phyloP scores from a whole-genome alignment of 2,329 filamentous ascomycete species.

The Hypoxylon rubiginosum region DNA sequence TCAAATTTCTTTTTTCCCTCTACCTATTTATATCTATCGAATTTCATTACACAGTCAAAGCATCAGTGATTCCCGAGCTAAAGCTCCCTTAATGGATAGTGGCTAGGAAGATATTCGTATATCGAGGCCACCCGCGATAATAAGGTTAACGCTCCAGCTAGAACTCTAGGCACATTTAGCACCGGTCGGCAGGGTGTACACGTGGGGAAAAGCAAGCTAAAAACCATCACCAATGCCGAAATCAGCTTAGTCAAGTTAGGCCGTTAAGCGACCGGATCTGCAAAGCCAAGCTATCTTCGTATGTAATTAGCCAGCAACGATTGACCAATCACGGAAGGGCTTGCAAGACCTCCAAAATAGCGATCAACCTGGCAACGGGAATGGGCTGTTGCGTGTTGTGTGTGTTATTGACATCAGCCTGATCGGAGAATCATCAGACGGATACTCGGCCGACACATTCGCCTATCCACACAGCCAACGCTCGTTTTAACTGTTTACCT shows the following conservation, averaged over 20 bases:
- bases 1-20: no score
- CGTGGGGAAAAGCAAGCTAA: slow-evolving; percentile 19
- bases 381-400: background rate
- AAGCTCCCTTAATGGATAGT: background rate
- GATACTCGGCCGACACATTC: background rate
- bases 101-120: background rate
- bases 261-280: slow-evolving; percentile 27
- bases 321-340: slow-evolving; percentile 23
- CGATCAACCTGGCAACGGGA: slow-evolving; percentile 40
- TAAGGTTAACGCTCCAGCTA: background rate
- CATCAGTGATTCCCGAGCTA: no score
- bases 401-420: slow-evolving; percentile 38
- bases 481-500: slow-evolving; percentile 18
- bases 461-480: background rate
- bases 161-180: slow-evolving; percentile 17
- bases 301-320: slow-evolving; percentile 35
- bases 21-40: no score
- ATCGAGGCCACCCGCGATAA: background rate
- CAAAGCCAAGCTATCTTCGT: slow-evolving; percentile 18
- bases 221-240: slow-evolving; percentile 22
- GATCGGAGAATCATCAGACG: slow-evolving; percentile 24
- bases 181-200: slow-evolving; percentile 8
- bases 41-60: no score
- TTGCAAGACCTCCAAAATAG: slow-evolving; percentile 24
- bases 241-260: slow-evolving; percentile 33